Evolutionary conservation across 139 green algal genomes (phyloP), one percentile per base, ranked within the genome.

Genomic region (Coelastrella sp.): DNA sequence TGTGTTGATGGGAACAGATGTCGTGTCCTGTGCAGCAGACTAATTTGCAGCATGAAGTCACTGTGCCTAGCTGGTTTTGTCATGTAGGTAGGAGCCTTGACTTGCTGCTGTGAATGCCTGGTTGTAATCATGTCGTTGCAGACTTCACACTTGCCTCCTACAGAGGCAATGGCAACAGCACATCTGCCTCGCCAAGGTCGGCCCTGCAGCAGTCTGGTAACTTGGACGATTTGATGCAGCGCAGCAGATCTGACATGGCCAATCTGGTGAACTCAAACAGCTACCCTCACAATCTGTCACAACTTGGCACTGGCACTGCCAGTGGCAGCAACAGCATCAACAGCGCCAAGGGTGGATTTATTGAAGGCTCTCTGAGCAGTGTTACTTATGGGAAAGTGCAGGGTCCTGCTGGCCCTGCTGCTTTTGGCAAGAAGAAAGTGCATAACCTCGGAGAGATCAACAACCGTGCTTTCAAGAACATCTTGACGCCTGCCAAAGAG

Each of bases 321-420:
- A 32, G 58, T 2, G n/a, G 80, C 58, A 57, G 59, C 80, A 73
- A 64, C 80, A 71, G 54, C 78, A 5, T 68, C 56, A 71, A 56
- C 58, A 59, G 47, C 54, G 65, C 47, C 77, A 64, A 13, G 16
- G 54, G 10, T 7, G 14, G 73, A 20, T 71, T 71, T 80, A 47
- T 88, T 11, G 83, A 88, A 56, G 83, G 83, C 66, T 80, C 65
- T 76, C 47, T 88, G 68, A 22, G n/a, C 68, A 88, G 83, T 32
- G 83, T 88, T 19, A 80, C 83, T 13, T 73, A 20, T 56, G 66
- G 66, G 66, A 80, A 61, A 5, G n/a, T 56, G 20, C 82, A 79
- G 65, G 3, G 32, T 5, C 68, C 83, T 77, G 14, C 60, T 77
- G 22, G 77, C 60, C 20, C 58, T 57, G 58, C 80, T 23, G 80